Base-by-base conservation (phyloP, 345 rosid genomes). In the Carallia brachiata region DNA sequence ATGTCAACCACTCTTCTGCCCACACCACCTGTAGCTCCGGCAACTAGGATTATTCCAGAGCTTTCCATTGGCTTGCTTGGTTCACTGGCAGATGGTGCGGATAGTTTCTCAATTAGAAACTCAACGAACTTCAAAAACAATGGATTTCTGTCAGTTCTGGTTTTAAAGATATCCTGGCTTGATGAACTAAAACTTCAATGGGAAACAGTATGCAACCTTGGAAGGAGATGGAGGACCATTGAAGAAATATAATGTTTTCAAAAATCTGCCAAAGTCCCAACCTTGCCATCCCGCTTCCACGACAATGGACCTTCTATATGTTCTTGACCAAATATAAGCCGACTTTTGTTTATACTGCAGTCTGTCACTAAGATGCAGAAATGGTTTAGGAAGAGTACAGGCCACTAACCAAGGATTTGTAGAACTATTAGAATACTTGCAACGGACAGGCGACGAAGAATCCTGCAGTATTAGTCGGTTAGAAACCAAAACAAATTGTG, bases 21-120 rank as follows among this genome's bases (percentile, higher is more conserved):
- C 16, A 94, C 97, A 71, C 98, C 97, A 64, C 98, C 97, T 1
- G 98, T 94, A 80, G 96, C 96, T 67, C 98, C 98, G 77, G 87
- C 87, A 16, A 94, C 97, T 63, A 94, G 88, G 60, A 88, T 80
- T 39, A 84, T 74, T 36, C 83, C 90, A 28, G 90, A 69, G 72
- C 82, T 73, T 58, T 77, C 88, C 96, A 88, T 94, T 69, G 63
- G 55, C 12, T 60, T 76, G 17, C 52, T 68, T 0, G 82, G 65
- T 75, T 83, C 84, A 62, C 84, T 63, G 6, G 82, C 75, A 16
- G 85, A 79, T 48, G 91, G 76, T 78, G 87, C 77, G 8, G 87
- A 83, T 48, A 91, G 75, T 62, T 82, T 88, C 87, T 78, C 89
- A 66, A 87, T 76, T 59, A 94, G 70, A 36, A 77, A 88, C 66